Base-by-base conservation (phyloP, 257 asterid genomes). In the Scutellaria minor region DNA sequence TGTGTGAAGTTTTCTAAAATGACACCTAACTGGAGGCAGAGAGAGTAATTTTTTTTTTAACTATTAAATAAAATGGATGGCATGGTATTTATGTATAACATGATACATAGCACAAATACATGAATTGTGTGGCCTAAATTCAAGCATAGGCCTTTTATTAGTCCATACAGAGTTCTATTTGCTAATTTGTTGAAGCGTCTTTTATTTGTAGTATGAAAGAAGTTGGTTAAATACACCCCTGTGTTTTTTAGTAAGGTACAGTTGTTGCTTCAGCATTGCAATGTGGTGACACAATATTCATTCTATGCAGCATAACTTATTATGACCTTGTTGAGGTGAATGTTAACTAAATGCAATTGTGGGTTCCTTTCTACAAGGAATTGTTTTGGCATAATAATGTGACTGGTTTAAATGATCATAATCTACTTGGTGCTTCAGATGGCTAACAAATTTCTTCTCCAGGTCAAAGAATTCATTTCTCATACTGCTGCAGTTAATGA, bases 401-500 rank as follows among this genome's bases (percentile, higher is more conserved):
- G 41, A 53, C 73, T 52, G 72, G 22, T 58, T 46, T 68, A 71
- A 63, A 12, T 46, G 64, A 61, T 31, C 13, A 64, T 24, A 59
- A 12, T 51, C 42, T 31, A 15, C 39, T 53, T 68, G 64, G 31
- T 68, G 69, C 46, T 63, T 79, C 45, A 22, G 74, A 76, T 45
- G 76, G 71, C 54, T 80, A 20, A 73, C 72, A 63, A 6, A 46
- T 72, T 77, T 70, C 68, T 71, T 76, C 79, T 75, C 52, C 90
- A 95, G 99, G 87, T 95, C 42, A 92, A 92, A 82, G 98, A 89
- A 78, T 92, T 88, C 81, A 74, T 81, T 58, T 88, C 91, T 72
- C 99, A 95, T 68, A 82, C 97, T 59, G 96, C 92, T 85, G 90
- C 94, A n/a, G 98, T 95, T 78, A 92, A 95, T 77, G 97, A 95